Conservation (phyloP, 1,139 yeast genomes). For the Saccharomycopsis phalli region DNA sequence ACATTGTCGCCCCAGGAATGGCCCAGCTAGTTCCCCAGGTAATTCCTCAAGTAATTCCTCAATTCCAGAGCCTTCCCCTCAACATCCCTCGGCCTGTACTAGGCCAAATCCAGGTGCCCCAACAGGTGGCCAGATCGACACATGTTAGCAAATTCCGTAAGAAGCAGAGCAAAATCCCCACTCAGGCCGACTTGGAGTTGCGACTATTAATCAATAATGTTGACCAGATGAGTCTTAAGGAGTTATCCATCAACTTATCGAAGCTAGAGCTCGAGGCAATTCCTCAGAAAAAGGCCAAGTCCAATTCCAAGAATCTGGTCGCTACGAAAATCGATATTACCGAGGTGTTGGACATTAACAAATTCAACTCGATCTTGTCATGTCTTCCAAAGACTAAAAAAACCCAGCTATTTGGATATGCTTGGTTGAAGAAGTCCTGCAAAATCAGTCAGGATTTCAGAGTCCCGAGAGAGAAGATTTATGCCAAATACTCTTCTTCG, state of each 20-base stretch:
- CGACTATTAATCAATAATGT: constrained; percentile 8
- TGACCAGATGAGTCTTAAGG: neutral
- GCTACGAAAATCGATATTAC: constrained; percentile 1
- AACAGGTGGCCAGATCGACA: no score
- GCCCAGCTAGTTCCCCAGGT: no score
- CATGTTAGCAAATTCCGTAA: no score
- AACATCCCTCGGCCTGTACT: no score
- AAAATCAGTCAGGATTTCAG: constrained; percentile 57
- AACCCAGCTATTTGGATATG: constrained; percentile 73
- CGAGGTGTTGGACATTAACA: neutral
- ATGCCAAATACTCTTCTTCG: constrained; percentile 66
- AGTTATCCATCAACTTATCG: neutral
- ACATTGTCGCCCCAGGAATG: no score
- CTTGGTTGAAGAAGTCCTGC: constrained; percentile 69
- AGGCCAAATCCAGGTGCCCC: no score
- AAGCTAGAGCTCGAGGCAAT: constrained; percentile 3
- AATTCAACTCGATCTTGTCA: constrained; percentile 5
- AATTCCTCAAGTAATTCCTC: no score
- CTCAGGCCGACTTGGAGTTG: constrained; percentile 16
- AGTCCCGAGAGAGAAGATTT: constrained; percentile 76
- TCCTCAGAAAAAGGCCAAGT: constrained; percentile 3
- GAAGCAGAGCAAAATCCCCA: constrained; percentile 3
- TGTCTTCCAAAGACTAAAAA: constrained; percentile 23
- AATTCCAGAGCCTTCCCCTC: no score
- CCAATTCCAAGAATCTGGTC: constrained; percentile 1